Base-by-base conservation (phyloP, 768 basidiomycete species). In the Leccinum disarticulatum region DNA sequence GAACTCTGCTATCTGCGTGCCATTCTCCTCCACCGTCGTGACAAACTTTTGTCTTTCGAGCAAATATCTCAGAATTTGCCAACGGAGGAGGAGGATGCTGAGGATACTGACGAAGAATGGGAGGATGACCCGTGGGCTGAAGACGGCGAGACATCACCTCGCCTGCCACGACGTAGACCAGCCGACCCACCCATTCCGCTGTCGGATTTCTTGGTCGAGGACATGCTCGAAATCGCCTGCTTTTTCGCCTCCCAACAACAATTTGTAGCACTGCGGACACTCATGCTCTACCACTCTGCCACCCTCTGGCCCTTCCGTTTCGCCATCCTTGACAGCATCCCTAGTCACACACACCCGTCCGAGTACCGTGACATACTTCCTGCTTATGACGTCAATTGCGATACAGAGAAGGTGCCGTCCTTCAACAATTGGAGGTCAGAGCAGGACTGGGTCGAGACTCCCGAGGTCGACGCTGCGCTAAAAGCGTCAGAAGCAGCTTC, bases 21-120 rank as follows among this genome's bases (percentile, higher is more conserved):
- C 19, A 61, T 84, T n/a, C 80, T 94, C n/a, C 78, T 93, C 35
- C 77, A 82, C 52, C 80, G 91, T 11, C 75, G 85, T 31, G 89
- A 91, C 71, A 77, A 83, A 51, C 77, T 93, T 51, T 87, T 86
- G 61, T 91, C 90, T n/a, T 93, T 81, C 59, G 77, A 82, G 22
- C 82, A 87, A 65, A 80, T 92, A 64, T 81, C 74, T 67, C 79
- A 79, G 61, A 77, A 72, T 22, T 64, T 77, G 13, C 70, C 80
- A 27, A 60, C 62, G 10, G 65, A 68, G 33, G 61, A 66, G 35
- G 68, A 61, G 4, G 55, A 58, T 6, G 67, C 69, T 43, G 76
- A 73, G 8, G 70, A 74, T 33, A 71, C 77, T 13, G 78, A 80
- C 11, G 74, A 73, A 10, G 84, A 86, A 55, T 80, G 80, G 56